Evolutionary conservation across 768 basidiomycete species (phyloP), one percentile per base, ranked within the genome.

Genomic region (Kondoa subrosea): DNA sequence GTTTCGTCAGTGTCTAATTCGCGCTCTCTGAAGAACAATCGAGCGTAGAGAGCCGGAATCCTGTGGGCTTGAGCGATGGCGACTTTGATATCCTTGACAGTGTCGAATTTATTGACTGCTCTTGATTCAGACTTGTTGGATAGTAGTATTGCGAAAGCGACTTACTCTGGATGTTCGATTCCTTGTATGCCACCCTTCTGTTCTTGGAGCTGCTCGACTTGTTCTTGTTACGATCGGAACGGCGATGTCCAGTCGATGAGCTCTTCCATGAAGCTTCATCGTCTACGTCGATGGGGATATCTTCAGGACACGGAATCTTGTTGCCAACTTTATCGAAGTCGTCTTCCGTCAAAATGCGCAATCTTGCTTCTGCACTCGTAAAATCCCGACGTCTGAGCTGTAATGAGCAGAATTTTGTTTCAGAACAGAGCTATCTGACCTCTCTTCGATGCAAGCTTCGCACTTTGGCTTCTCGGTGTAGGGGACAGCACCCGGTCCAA

Each of bases 31-130:
- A 84, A 81, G 73, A 83, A 86, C 29, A 91, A 76, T 62, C 85
- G 81, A 74, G 90, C 89, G 69, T 82, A 85, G 66, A 89, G 87
- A 12, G 85, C 85, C 34, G 88, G 85, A 67, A 89, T 84, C 50
- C 79, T 79, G 65, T 85, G 78, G 57, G 81, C 80, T 31, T 83
- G 81, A 59, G 85, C 83, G 57, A 88, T 74, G 69, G 72, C 65
- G 8, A 17, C 4, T 0, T 33, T 56, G 31, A 21, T 3, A 17
- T 89, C 87, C 75, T 85, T 88, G 64, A 91, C 81, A 0, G 85
- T 84, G 70, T 83, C 88, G 32, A 77, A 74, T 75, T 87, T 89
- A 57, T 79, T 78, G 58, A 90, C 81, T 77, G 82, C 68, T 57
- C 56, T 31, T 21, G 57, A 25, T 14, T 56, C 40, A 27, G n/a